phyloP scores from a whole-genome alignment of 2,329 filamentous ascomycete species.

The Grosmannia clavigera region DNA sequence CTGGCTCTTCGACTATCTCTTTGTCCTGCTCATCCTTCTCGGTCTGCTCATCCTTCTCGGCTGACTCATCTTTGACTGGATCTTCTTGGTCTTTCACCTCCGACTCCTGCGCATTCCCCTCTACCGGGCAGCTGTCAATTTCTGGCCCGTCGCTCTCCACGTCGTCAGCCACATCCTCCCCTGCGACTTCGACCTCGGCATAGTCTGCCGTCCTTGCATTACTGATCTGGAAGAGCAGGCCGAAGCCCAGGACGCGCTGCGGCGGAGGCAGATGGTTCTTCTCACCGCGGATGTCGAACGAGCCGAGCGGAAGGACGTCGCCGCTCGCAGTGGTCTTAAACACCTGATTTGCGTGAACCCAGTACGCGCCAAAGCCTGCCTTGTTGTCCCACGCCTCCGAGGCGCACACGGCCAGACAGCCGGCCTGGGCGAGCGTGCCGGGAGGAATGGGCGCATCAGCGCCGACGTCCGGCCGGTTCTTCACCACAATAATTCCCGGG shows the following conservation, averaged over 20 bases:
- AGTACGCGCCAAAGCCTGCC: conserved; percentile 90
- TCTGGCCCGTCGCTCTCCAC: conserved; percentile 5
- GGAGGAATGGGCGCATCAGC: conserved; percentile 82
- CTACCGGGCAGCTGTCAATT: not conserved
- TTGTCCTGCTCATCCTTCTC: not conserved
- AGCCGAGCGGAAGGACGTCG: conserved; percentile 66
- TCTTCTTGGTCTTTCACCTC: not conserved
- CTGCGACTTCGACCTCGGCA: not conserved
- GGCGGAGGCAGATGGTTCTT: conserved; percentile 88
- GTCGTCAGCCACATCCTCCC: conserved; percentile 6
- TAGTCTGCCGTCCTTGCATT: conserved; percentile 51
- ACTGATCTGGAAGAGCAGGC: conserved; percentile 76
- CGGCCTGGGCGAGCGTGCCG: conserved; percentile 81
- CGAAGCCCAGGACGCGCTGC: conserved; percentile 78
- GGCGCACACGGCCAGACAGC: conserved; percentile 69
- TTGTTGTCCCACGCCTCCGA: conserved; percentile 95
- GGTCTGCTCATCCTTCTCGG: not conserved
- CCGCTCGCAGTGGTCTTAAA: conserved; percentile 72
- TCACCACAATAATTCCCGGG: conserved; percentile 65
- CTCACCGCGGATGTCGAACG: conserved; percentile 70
- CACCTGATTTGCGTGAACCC: conserved; percentile 83
- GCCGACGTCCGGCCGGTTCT: conserved; percentile 60
- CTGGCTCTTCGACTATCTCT: not conserved
- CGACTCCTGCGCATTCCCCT: not conserved
- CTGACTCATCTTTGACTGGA: not conserved